Base-by-base conservation (phyloP, 2,329 filamentous ascomycete genomes). In the Arthrobotrys sphaeroides region DNA sequence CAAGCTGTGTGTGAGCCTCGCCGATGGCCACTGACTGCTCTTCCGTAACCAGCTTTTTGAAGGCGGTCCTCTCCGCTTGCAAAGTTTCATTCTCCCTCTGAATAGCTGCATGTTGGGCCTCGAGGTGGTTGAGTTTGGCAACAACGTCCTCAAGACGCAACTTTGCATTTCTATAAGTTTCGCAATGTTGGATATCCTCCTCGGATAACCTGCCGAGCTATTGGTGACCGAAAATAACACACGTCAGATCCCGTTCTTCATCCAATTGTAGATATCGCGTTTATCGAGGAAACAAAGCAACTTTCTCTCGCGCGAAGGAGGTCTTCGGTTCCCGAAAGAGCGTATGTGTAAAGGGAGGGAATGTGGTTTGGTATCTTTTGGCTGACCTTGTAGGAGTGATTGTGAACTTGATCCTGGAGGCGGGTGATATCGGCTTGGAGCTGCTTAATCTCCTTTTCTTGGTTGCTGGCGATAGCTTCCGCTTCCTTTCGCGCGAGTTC, bases 151-250 rank as follows among this genome's bases (percentile, higher is more conserved):
- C 95, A 79, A 96, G 92, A 80, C 97, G 93, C 22, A 87, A 88
- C 83, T 94, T 96, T 80, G 97, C 87, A 77, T 91, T 89, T 83
- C 97, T 98, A 86, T 97, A 99, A 2, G 97, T 87, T 79, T 97
- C 93, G 3, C 93, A 97, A 69, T 93, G 90, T 42, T 93, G 90
- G 81, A 96, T 98, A 79, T 99, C 95, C 77, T 99, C 95, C 80
- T 99, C 95, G 0, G 91, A 91, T 47, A 94, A 85, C 66, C 88
- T 90, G 12, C 92, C 89, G 53, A 91, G 85, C 81, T 90, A 86
- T 13, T 85, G 43, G 20, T 16, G 57, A 33, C 64, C 38, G n/a
- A 60, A 55, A 55, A 72, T 67, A 61, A 45, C 62, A 61, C 51
- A 69, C 31, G 77, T 79, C 61, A 79, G 73, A 74, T 45, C 42